phyloP scores from a whole-genome alignment of 2,329 filamentous ascomycete species.

The Talaromyces verruculosus region DNA sequence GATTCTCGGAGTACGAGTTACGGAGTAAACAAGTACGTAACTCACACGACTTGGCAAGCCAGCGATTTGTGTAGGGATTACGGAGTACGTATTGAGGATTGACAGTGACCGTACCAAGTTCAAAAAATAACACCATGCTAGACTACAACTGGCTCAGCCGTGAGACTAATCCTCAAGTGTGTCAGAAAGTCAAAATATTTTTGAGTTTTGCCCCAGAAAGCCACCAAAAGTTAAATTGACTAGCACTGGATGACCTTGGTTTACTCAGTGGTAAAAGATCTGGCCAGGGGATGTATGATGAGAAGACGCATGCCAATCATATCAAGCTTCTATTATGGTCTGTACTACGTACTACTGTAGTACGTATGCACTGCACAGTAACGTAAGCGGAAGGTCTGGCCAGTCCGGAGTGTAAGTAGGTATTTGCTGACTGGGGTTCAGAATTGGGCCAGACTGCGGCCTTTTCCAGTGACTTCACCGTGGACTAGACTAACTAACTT shows the following conservation, averaged over 20 bases:
- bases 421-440: not conserved
- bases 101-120: not conserved
- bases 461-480: not conserved
- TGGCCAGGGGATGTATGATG: not conserved
- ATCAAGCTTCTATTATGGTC: not conserved
- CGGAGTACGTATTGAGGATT: not conserved
- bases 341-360: not conserved
- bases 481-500: not conserved
- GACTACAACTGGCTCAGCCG: not conserved
- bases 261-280: not conserved
- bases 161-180: not conserved
- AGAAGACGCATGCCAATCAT: not conserved
- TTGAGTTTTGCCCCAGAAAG: conserved; percentile 15
- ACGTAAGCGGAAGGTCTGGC: not conserved
- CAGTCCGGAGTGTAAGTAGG: not conserved
- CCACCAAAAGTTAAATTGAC: conserved; percentile 1
- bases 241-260: not conserved
- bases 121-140: not conserved
- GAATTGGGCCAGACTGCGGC: not conserved
- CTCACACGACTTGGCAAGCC: not conserved
- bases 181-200: not conserved
- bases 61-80: not conserved
- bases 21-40: not conserved
- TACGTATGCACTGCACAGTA: conserved; percentile 1
- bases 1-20: not conserved